These are phyloP conservation scores for Aureobasidium melanogenum DNA, from an alignment of 2,329 filamentous ascomycete genomes.

Conservation along the genomic window DNA sequence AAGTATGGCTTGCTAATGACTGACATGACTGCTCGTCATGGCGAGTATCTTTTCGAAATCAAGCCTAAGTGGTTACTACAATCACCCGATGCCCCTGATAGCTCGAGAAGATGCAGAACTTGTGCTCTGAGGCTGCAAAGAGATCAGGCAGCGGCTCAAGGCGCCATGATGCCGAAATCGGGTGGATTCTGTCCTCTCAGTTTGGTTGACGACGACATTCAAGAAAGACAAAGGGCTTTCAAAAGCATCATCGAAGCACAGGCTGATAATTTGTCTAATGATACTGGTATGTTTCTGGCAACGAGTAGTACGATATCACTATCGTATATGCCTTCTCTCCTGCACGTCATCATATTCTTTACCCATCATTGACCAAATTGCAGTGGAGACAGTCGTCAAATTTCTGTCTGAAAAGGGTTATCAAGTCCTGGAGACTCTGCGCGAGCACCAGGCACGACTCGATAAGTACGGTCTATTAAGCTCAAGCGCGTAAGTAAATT, in stretches of 20 bases:
- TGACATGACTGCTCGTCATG: slow-evolving; percentile 24
- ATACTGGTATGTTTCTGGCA: neutral
- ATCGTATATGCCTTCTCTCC: neutral
- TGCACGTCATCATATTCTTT: neutral
- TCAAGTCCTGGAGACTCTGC: slow-evolving; percentile 29
- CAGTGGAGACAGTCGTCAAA: slow-evolving; percentile 15
- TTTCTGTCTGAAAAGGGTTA: slow-evolving; percentile 25
- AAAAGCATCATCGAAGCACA: slow-evolving; percentile 17
- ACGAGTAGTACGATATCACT: neutral
- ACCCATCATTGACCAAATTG: neutral
- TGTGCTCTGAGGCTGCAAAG: slow-evolving; percentile 35
- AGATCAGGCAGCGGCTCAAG: slow-evolving; percentile 12
- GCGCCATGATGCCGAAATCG: neutral
- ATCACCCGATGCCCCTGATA: slow-evolving; percentile 34
- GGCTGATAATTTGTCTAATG: neutral
- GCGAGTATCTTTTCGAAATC: slow-evolving; percentile 29
- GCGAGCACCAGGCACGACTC: slow-evolving; percentile 28
- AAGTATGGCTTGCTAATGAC: slow-evolving; percentile 25
- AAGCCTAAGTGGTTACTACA: slow-evolving; percentile 43
- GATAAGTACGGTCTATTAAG: slow-evolving; percentile 29
- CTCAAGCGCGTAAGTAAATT: neutral
- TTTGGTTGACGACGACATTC: slow-evolving; percentile 25
- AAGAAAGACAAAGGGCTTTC: slow-evolving; percentile 19
- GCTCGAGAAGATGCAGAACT: slow-evolving; percentile 35
- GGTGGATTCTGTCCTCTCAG: slow-evolving; percentile 32